Percentiles rank a stretch among this genome's conserved stretches.
Conservation (phyloP, 2,329 filamentous ascomycete species). For the Metarhizium album region DNA sequence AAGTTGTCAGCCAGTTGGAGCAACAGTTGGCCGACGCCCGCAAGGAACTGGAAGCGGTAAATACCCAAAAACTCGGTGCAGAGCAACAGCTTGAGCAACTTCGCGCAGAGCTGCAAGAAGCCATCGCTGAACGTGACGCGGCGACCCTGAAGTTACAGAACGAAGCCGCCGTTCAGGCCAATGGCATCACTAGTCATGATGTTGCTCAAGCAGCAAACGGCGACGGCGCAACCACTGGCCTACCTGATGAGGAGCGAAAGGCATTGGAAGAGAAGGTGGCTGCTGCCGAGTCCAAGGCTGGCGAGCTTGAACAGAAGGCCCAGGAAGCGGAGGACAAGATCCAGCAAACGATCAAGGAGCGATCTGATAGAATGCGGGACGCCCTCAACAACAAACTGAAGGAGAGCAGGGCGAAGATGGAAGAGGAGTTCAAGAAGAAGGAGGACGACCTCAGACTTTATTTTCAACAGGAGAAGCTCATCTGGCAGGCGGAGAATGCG, state of each 20-base stretch:
- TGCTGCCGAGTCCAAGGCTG: conserved; percentile 48
- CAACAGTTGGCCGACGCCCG: conserved; percentile 36
- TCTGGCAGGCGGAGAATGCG: conserved; percentile 45
- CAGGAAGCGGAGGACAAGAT: conserved; percentile 54
- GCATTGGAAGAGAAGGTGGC: conserved; percentile 52
- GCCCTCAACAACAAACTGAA: conserved; percentile 58
- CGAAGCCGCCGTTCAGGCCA: conserved; percentile 12
- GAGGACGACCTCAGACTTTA: conserved; percentile 41
- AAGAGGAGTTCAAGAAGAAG: conserved; percentile 44
- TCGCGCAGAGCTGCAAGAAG: conserved; percentile 48
- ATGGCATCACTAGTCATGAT: neutral
- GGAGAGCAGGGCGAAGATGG: conserved; percentile 47
- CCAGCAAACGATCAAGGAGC: conserved; percentile 48
- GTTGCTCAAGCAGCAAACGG: conserved; percentile 1
- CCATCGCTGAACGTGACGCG: conserved; percentile 54
- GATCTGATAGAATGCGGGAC: conserved; percentile 60
- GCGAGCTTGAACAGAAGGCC: conserved; percentile 53
- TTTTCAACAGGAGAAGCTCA: conserved; percentile 53
- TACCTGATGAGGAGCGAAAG: conserved; percentile 49
- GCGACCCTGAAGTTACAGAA: conserved; percentile 32
- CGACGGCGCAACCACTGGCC: conserved; percentile 14
- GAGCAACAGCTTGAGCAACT: conserved; percentile 49
- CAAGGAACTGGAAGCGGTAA: conserved; percentile 55
- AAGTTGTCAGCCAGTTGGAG: conserved; percentile 39
- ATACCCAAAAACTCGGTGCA: conserved; percentile 56